phyloP scores from a whole-genome alignment of 192 early-diverging fungal species.

The Piromyces finnis region DNA sequence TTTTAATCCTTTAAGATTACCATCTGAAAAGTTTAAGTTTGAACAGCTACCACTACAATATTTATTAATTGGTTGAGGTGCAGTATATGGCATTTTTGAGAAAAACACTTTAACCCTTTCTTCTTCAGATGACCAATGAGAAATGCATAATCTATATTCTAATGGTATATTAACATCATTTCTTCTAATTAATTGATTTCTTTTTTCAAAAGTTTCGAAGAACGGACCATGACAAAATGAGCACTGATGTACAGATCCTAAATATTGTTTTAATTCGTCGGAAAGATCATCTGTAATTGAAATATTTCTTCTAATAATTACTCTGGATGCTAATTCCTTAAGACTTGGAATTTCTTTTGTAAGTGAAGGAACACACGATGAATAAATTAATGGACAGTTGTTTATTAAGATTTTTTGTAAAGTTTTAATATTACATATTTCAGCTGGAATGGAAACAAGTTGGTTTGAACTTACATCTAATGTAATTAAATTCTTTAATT shows the following conservation, averaged over 20 bases:
- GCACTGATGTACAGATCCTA: slow-evolving; percentile 36
- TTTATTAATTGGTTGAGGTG: not conserved
- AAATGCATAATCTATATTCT: slow-evolving; percentile 51
- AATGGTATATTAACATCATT: slow-evolving; percentile 26
- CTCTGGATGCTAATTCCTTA: slow-evolving; percentile 56
- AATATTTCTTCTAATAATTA: slow-evolving; percentile 45
- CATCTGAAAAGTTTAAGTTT: not conserved
- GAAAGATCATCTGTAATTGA: slow-evolving; percentile 24
- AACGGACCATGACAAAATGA: slow-evolving; percentile 65
- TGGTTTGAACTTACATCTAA: not conserved
- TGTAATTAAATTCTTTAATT: not conserved
- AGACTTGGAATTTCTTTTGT: slow-evolving; percentile 24
- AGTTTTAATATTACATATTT: not conserved
- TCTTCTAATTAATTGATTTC: slow-evolving; percentile 45
- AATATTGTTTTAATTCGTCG: slow-evolving; percentile 40
- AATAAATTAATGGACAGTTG: not conserved
- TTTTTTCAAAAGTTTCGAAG: slow-evolving; percentile 37
- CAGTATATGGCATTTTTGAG: not conserved
- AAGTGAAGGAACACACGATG: not conserved
- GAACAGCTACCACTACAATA: not conserved
- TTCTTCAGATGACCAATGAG: slow-evolving; percentile 58
- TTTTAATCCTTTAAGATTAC: not conserved
- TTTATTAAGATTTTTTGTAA: not conserved
- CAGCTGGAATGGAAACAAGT: not conserved
- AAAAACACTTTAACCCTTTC: slow-evolving; percentile 17